A percentile compares a stretch with the other conserved stretches of the same genome.
phyloP scores from a whole-genome alignment of 2,329 filamentous ascomycete genomes.

The Aureobasidium zeae region DNA sequence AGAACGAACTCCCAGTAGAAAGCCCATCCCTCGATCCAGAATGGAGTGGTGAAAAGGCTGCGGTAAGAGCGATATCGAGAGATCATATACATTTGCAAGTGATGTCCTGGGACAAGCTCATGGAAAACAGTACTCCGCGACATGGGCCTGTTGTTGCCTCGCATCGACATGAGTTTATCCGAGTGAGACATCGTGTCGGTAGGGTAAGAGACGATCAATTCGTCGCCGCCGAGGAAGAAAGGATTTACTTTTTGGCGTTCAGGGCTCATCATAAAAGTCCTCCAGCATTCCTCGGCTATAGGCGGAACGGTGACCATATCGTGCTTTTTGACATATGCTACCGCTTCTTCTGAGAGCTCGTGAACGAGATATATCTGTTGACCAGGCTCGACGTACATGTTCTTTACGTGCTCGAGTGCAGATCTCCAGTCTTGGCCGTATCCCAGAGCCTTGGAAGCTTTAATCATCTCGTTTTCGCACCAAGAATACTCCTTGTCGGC shows the following conservation, averaged over 20 bases:
- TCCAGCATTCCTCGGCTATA: slow-evolving; percentile 45
- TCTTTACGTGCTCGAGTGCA: slow-evolving; percentile 49
- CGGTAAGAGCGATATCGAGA: slow-evolving; percentile 42
- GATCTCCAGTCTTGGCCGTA: slow-evolving; percentile 42
- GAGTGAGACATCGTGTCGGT: slow-evolving; percentile 44
- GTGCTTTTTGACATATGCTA: slow-evolving; percentile 44
- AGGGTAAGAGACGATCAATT: slow-evolving; percentile 49
- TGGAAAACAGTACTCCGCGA: slow-evolving; percentile 52
- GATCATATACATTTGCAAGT: slow-evolving; percentile 45
- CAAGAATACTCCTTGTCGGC: slow-evolving; percentile 45
- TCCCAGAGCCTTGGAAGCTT: slow-evolving; percentile 41
- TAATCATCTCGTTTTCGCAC: slow-evolving; percentile 48
- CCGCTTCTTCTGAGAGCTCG: slow-evolving; percentile 43
- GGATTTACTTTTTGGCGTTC: slow-evolving; percentile 46
- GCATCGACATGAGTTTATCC: slow-evolving; percentile 51
- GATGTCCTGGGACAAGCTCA: slow-evolving; percentile 52
- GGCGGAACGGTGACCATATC: slow-evolving; percentile 48
- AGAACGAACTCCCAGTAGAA: slow-evolving; percentile 54
- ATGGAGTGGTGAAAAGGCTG: slow-evolving; percentile 46
- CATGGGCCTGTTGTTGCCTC: slow-evolving; percentile 51
- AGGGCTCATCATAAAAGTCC: slow-evolving; percentile 49
- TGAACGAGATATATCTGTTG: slow-evolving; percentile 46
- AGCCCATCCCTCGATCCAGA: slow-evolving; percentile 53
- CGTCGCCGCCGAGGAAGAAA: slow-evolving; percentile 49
- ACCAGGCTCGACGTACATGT: slow-evolving; percentile 45